Conservation (phyloP, 768 basidiomycete genomes). For the Neoboletus brunneissimus region DNA sequence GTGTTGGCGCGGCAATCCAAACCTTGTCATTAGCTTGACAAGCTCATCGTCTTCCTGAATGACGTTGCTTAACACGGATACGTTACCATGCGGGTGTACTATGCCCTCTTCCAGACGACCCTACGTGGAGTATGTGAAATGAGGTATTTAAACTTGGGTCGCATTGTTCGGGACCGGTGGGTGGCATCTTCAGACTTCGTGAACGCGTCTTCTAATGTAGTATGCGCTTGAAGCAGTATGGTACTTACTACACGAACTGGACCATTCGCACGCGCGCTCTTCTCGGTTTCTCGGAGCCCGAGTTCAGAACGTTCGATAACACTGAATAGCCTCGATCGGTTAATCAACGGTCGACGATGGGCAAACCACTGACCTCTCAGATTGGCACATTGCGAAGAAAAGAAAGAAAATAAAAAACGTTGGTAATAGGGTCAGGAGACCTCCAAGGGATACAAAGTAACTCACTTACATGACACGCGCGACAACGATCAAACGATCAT, state of each 20-base stretch:
- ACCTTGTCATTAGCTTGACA: too few species aligned
- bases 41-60: too few species aligned
- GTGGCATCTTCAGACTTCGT: neutral
- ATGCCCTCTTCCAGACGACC: neutral
- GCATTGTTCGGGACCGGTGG: neutral
- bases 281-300: neutral
- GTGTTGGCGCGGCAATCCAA: too few species aligned
- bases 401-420: too few species aligned
- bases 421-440: neutral
- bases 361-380: neutral
- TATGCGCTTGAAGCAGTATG: neutral
- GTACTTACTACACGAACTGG: neutral
- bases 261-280: neutral
- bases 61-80: too few species aligned
- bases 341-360: too few species aligned
- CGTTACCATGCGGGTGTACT: too few species aligned
- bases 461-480: neutral
- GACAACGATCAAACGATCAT: neutral
- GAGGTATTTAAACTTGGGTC: too few species aligned
- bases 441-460: neutral
- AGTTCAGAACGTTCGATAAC: neutral
- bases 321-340: neutral
- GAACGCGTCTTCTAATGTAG: neutral
- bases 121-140: neutral
- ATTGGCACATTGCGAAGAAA: neutral